A percentile compares a stretch with the other conserved stretches of the same genome.
Conservation (phyloP, 129 eudicot species). For the Lactuca saligna region DNA sequence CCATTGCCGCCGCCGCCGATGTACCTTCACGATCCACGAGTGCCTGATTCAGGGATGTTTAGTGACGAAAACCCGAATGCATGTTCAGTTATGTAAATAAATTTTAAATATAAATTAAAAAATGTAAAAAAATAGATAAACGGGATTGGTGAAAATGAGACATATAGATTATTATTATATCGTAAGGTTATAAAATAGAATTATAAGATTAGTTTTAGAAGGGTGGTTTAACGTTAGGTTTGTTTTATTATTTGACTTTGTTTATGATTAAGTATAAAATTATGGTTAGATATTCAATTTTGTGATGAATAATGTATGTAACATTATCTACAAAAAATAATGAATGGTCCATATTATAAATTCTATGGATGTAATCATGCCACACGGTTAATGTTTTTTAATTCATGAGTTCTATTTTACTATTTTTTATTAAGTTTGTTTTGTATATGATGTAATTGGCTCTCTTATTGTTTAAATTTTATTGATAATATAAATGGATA, state of each 20-base stretch:
- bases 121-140: background rate
- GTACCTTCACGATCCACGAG: slow-evolving; percentile 24
- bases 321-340: background rate
- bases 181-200: background rate
- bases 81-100: slow-evolving; percentile 60
- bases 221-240: slow-evolving; percentile 25
- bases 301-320: slow-evolving; percentile 37
- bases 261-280: slow-evolving; percentile 1
- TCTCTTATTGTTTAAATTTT: background rate
- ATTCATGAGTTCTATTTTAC: background rate
- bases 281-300: slow-evolving; percentile 20
- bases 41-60: slow-evolving; percentile 47
- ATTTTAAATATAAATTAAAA: background rate
- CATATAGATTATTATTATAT: background rate
- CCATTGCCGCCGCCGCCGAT: slow-evolving; percentile 30
- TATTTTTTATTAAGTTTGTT: background rate
- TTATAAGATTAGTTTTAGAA: slow-evolving; percentile 3
- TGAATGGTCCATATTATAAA: background rate
- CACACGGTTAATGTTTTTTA: slow-evolving; percentile 1
- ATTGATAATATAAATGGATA: background rate
- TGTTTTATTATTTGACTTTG: slow-evolving; percentile 23
- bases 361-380: slow-evolving; percentile 19
- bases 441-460: slow-evolving; percentile 1
- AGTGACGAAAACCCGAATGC: slow-evolving; percentile 83
- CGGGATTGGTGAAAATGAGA: slow-evolving; percentile 24